Percentiles rank a stretch among this genome's conserved stretches.
phyloP scores from a whole-genome alignment of 495 filamentous ascomycete species.

The Talaromyces trachyspermus region DNA sequence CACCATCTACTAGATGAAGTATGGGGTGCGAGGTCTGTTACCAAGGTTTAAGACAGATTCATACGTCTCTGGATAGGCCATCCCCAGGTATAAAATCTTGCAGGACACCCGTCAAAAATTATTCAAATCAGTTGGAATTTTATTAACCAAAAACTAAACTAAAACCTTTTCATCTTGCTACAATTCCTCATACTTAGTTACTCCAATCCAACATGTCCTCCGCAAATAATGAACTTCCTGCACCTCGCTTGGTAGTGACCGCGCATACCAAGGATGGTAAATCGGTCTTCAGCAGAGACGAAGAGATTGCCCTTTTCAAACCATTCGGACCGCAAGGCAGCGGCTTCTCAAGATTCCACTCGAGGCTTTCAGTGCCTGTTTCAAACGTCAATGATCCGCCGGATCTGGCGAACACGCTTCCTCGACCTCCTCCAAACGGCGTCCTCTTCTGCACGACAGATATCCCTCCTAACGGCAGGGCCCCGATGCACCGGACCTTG shows the following conservation, averaged over 20 bases:
- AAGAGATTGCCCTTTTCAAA: slow-evolving; percentile 15
- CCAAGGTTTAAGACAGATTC: neutral
- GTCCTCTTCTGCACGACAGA: slow-evolving; percentile 56
- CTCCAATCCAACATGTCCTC: neutral
- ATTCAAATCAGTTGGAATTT: neutral
- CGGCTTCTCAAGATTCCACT: slow-evolving; percentile 22
- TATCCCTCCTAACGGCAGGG: slow-evolving; percentile 36
- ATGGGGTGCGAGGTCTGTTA: neutral
- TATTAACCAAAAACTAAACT: neutral
- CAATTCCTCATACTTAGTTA: neutral
- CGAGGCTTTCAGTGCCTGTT: slow-evolving; percentile 18
- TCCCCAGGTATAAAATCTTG: neutral
- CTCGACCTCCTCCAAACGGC: slow-evolving; percentile 20
- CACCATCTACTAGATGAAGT: neutral
- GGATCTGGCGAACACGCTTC: neutral
- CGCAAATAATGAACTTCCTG: slow-evolving; percentile 4
- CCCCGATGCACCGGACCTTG: slow-evolving; percentile 55
- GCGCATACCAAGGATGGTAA: slow-evolving; percentile 21
- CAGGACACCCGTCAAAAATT: neutral
- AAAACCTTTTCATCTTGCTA: neutral
- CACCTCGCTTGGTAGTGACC: slow-evolving; percentile 27
- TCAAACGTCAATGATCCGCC: slow-evolving; percentile 5
- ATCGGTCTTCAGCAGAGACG: slow-evolving; percentile 26
- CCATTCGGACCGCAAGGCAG: slow-evolving; percentile 21
- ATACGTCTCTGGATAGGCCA: neutral